Conservation (phyloP, 192 early-diverging fungal genomes). For the Linnemannia zychae region DNA sequence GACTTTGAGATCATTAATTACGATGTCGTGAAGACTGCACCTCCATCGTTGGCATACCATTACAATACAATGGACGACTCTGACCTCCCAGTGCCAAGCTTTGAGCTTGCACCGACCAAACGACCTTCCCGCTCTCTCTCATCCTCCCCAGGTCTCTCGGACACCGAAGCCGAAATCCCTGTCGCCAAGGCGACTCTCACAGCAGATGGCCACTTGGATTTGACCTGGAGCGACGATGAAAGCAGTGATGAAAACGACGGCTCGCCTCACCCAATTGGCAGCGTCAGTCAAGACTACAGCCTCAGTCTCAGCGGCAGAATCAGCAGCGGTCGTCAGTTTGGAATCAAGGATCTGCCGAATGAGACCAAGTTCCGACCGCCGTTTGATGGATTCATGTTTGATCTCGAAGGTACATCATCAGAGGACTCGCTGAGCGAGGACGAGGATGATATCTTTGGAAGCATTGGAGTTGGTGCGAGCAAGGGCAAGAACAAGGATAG, state of each 20-base stretch:
- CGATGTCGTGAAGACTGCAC: constrained; percentile 12
- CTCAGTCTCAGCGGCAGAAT: not conserved
- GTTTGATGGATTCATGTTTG: constrained; percentile 50
- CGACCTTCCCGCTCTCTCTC: not conserved
- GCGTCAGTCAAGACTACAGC: not conserved
- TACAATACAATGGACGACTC: constrained; percentile 5
- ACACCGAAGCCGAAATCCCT: not conserved
- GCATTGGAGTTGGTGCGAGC: not conserved
- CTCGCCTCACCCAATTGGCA: not conserved
- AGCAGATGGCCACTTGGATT: constrained; percentile 19
- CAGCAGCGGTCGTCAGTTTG: constrained; percentile 25
- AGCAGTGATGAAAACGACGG: not conserved
- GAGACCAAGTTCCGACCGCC: constrained; percentile 34
- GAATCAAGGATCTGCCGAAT: constrained; percentile 42
- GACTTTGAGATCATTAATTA: constrained; percentile 28
- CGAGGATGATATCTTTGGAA: constrained; percentile 40
- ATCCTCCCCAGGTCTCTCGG: not conserved
- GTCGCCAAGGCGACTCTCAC: constrained; percentile 28
- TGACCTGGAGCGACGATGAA: constrained; percentile 31
- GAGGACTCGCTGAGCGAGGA: constrained; percentile 50
- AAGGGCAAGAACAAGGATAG: not conserved
- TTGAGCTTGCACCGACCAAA: constrained; percentile 11
- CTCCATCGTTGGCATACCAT: constrained; percentile 32
- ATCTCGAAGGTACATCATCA: constrained; percentile 28
- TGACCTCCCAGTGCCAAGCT: constrained; percentile 10